Base-by-base conservation (phyloP, 2,329 filamentous ascomycete species). In the Colletotrichum theobromicola region DNA sequence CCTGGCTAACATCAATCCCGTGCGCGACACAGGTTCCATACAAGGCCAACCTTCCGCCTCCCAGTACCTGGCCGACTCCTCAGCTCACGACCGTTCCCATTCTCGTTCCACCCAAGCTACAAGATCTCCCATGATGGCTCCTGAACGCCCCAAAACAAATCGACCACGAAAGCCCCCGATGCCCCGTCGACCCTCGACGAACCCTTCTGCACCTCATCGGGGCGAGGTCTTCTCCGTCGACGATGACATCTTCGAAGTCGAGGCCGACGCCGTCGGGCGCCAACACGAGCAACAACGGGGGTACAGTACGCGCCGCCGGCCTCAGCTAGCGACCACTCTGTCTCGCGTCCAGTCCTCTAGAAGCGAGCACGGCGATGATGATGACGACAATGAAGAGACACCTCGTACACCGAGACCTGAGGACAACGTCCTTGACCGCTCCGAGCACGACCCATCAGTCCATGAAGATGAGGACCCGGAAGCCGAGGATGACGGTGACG, bases 211-310 rank as follows among this genome's bases (percentile, higher is more conserved):
- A 53, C 95, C 95, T 4, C 92, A 96, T 81, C 93, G 95, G 68
- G 94, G 96, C 34, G 94, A 94, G 76, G 89, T 96, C 75, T 98
- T 98, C 85, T 98, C 96, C 0, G 95, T 95, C 62, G 96, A 98
- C 81, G 96, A 98, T 82, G 95, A 95, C 80, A 88, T 92, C 28
- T 89, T 92, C 77, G 96, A 98, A 83, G 92, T 98, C 24, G 93
- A 94, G 80, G 90, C 91, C 76, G 94, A 95, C 79, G 75, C 75
- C 10, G 85, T 84, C 58, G 86, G 83, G 74, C 86, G 89, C 77
- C 86, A 90, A 72, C 83, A 82, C 9, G 81, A 79, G 16, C 78
- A 80, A 46, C 80, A 82, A 16, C 61, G 60, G 71, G 78, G 78
- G 26, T 80, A 81, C 53, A 75, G 78, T 37, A 79, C 79, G 18